phyloP scores from a whole-genome alignment of 2,329 filamentous ascomycete genomes.

The Colletotrichum sp. region DNA sequence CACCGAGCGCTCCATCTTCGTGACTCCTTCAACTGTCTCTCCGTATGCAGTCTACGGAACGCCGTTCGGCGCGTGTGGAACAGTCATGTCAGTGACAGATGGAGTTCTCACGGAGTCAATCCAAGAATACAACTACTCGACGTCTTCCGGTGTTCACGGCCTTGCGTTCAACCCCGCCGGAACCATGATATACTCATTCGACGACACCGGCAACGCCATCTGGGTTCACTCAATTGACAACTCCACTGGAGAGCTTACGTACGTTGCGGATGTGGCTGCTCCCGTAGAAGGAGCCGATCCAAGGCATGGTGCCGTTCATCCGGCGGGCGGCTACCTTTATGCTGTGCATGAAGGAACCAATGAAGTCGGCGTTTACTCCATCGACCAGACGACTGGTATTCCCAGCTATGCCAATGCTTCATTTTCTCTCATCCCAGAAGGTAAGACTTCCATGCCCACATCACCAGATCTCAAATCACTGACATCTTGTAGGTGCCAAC shows the following conservation, averaged over 20 bases:
- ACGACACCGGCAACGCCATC: neutral
- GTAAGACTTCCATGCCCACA: neutral
- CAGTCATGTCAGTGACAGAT: neutral
- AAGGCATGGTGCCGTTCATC: neutral
- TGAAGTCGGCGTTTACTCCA: neutral
- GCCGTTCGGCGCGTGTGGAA: neutral
- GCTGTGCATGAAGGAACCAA: neutral
- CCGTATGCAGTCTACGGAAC: neutral
- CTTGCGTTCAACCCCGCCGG: neutral
- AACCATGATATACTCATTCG: neutral
- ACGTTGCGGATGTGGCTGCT: neutral
- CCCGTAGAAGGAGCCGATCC: neutral
- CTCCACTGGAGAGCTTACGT: neutral
- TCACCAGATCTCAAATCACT: neutral
- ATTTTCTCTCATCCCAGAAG: neutral
- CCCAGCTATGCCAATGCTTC: neutral
- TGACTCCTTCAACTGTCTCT: neutral
- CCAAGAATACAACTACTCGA: conserved; percentile 1
- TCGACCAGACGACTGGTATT: neutral
- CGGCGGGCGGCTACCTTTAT: neutral
- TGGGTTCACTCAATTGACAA: neutral
- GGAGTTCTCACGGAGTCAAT: neutral
- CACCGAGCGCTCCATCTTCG: neutral
- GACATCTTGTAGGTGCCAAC: neutral
- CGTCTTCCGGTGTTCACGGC: neutral